Conservation (phyloP, 2,329 filamentous ascomycete genomes). For the Neofusicoccum ribis region DNA sequence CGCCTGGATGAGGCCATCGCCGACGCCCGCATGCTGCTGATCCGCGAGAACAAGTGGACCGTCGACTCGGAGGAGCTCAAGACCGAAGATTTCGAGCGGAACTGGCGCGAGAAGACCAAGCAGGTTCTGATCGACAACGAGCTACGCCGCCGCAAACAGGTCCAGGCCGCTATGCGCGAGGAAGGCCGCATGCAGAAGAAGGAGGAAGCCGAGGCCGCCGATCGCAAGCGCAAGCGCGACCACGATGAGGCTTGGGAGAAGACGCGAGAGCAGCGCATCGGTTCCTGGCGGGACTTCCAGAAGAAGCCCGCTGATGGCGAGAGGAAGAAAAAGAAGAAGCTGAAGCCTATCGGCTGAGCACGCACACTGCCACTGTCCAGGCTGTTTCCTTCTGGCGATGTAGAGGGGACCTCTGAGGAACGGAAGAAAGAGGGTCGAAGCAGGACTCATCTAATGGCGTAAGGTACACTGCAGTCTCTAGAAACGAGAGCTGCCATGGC, state of each 20-base stretch:
- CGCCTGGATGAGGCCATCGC: conserved; percentile 92
- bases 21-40: conserved; percentile 90
- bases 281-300: conserved; percentile 90
- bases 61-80: conserved; percentile 84
- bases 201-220: conserved; percentile 79
- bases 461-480: conserved; percentile 7
- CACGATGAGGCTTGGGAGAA: conserved; percentile 96
- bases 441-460: conserved; percentile 3
- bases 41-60: conserved; percentile 92
- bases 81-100: conserved; percentile 75
- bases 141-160: conserved; percentile 75
- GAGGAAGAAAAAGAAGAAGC: conserved; percentile 55
- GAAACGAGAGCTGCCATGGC: neutral
- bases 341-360: conserved; percentile 53
- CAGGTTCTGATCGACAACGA: conserved; percentile 93
- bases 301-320: conserved; percentile 34
- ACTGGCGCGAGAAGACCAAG: conserved; percentile 89
- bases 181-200: conserved; percentile 86
- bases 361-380: neutral
- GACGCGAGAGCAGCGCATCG: conserved; percentile 85
- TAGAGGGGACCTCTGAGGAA: neutral
- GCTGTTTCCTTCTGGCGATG: neutral
- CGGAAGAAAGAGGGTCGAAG: neutral
- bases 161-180: conserved; percentile 95
- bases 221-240: conserved; percentile 65